Base-by-base conservation (phyloP, 176 grass and related monocot genomes). In the Leersia perrieri region DNA sequence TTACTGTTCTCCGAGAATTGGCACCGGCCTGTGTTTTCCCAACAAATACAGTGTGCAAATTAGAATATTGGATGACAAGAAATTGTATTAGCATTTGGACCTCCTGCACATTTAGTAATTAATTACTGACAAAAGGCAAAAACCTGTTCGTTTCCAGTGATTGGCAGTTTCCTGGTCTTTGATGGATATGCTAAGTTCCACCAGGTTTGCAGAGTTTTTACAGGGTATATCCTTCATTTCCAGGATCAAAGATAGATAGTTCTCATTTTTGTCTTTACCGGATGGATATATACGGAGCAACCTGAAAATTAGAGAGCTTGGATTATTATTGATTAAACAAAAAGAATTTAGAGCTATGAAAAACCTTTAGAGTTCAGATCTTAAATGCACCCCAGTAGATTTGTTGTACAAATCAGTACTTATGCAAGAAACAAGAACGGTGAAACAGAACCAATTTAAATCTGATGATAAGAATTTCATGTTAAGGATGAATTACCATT, bases 111-210 rank as follows among this genome's bases (percentile, higher is more conserved):
- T 25, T 11, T 47, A n/a, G n/a, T n/a, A n/a, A 0, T 8, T n/a
- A 7, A 61, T 22, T 51, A 27, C 26, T 60, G 2, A 14, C 1
- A 61, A 11, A 29, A 22, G 8, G 12, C 30, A 7, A n/a, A 7
- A 81, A 87, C 79, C 85, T 70, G 26, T 77, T 53, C 1, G 0
- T 51, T 87, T 63, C n/a, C 4, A 0, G 38, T 82, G n/a, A 23
- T 63, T 76, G 38, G 8, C 63, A 36, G 16, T 36, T 68, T 70
- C 51, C 55, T 87, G 78, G 49, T 61, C 29, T 76, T 70, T 81
- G 78, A 82, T 69, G 38, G 63, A 35, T 23, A 87, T 70, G 51
- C 9, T 82, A 18, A 49, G 2, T 34, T 87, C 85, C 29, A 87
- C 64, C 64, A 87, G 72, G 29, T 62, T 63, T 9, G 36, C 49